Conservation (phyloP, 2,329 filamentous ascomycete species). For the Chaetoscypha palmicola region DNA sequence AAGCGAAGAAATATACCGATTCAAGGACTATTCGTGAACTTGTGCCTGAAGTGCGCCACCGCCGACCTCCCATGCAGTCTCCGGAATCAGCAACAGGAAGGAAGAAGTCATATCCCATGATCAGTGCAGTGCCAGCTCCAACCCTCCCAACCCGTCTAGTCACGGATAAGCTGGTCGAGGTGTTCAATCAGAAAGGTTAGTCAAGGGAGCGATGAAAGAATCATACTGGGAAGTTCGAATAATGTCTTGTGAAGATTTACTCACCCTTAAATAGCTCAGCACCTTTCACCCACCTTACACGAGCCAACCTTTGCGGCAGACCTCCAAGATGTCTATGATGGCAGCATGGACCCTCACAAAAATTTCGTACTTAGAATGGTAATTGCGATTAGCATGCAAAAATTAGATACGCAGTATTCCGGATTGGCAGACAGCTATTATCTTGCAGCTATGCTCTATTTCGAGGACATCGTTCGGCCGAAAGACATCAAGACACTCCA, state of each 20-base stretch:
- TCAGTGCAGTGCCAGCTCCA: conserved; percentile 75
- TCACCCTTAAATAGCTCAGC: conserved; percentile 55
- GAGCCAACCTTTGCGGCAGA: conserved; percentile 72
- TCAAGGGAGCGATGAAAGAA: too few relatives aligned
- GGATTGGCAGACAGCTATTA: conserved; percentile 94
- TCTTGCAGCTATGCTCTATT: conserved; percentile 74
- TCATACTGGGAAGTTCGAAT: too few relatives aligned
- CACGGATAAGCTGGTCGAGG: conserved; percentile 71
- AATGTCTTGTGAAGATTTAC: neutral
- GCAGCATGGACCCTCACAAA: conserved; percentile 69
- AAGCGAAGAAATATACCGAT: conserved; percentile 89
- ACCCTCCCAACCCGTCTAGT: conserved; percentile 67
- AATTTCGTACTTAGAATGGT: conserved; percentile 89
- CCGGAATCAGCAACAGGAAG: conserved; percentile 44
- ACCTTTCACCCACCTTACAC: conserved; percentile 81
- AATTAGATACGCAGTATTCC: conserved; percentile 82
- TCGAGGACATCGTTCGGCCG: conserved; percentile 76
- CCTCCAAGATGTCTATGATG: conserved; percentile 72
- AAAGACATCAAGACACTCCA: conserved; percentile 89
- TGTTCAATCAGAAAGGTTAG: conserved; percentile 79
- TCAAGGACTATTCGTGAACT: conserved; percentile 88
- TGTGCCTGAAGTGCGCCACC: conserved; percentile 65
- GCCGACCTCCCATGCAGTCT: conserved; percentile 60
- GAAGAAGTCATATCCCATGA: conserved; percentile 86
- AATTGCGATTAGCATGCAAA: conserved; percentile 90